Evolutionary conservation across 2,329 filamentous ascomycete species (phyloP), one percentile per base, ranked within the genome.

Genomic region (Aschersonia sp.): DNA sequence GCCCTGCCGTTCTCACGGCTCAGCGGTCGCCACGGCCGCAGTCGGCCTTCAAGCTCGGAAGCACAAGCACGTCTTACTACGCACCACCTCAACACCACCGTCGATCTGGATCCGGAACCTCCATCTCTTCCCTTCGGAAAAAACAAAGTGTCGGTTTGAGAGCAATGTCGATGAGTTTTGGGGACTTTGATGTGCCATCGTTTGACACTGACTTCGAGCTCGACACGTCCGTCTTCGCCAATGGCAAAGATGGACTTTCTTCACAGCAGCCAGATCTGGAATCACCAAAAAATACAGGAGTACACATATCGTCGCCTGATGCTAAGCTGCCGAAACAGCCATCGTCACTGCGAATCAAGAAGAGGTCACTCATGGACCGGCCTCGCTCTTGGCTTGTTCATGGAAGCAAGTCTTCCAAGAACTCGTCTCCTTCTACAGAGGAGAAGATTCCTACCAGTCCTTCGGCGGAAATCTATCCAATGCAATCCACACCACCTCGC

Each of bases 161-260:
- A 32, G 5, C 11, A 5, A n/a, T 45, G 6, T 32, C 39, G 30
- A n/a, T 51, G 40, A 45, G 39, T 47, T 56, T 68, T 29, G 62
- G 70, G 11, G 58, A 62, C 49, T 75, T 76, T 58, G 72, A 75
- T 49, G 61, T 79, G 35, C 70, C 73, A 39, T 70, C 71, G 1
- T 72, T 79, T 58, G 70, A 76, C 51, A 65, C 72, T 54, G 67
- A 67, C 52, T 62, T 68, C 52, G 63, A 71, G 41, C 64, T 77
- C 56, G 68, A 74, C 53, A 67, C 68, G 5, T 67, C 65, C 14
- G 58, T 74, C 31, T 67, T 63, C 43, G 56, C 70, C 52, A 59
- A 63, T 41, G 45, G 44, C 45, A 43, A 47, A 29, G 32, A 10
- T 30, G 5, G 6, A 14, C 32, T 14, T 29, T 8, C 48, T 22